phyloP scores from a whole-genome alignment of 139 green algal species.

The Edaphochlamys debaryana region DNA sequence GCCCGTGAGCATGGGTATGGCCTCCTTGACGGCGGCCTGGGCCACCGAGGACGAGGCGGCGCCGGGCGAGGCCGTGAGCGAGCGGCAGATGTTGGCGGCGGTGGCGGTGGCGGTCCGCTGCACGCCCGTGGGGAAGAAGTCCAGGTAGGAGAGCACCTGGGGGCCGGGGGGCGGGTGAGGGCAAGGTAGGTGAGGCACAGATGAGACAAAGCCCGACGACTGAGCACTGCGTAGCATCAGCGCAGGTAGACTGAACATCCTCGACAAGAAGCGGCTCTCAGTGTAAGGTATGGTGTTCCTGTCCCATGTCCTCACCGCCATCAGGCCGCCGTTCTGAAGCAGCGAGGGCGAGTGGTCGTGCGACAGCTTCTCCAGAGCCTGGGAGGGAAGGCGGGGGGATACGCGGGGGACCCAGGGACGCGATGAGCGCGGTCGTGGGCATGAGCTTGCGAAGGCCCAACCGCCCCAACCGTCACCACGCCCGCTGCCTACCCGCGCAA shows the following conservation, averaged over 20 bases:
- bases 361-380: conserved; percentile 96
- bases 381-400: conserved; percentile 12
- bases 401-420: too few relatives aligned
- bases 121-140: conserved; percentile 96
- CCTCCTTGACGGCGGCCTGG: conserved; percentile 63
- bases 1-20: conserved; percentile 88
- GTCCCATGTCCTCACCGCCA: conserved; percentile 78
- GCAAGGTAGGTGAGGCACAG: too few relatives aligned
- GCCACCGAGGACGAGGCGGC: conserved; percentile 21
- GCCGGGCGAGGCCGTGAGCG: conserved; percentile 57
- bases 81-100: conserved; percentile 91
- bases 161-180: neutral
- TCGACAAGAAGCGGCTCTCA: too few relatives aligned
- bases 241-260: too few relatives aligned
- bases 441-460: too few relatives aligned
- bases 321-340: conserved; percentile 84
- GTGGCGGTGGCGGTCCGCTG: conserved; percentile 91
- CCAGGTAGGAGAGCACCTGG: conserved; percentile 90
- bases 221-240: too few relatives aligned
- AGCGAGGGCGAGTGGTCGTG: conserved; percentile 83
- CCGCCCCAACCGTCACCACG: too few relatives aligned
- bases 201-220: too few relatives aligned
- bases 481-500: too few relatives aligned
- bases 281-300: too few relatives aligned
- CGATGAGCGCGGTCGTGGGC: too few relatives aligned